phyloP scores from a whole-genome alignment of 179 eudicot species.

The Amaranthus tricolor region DNA sequence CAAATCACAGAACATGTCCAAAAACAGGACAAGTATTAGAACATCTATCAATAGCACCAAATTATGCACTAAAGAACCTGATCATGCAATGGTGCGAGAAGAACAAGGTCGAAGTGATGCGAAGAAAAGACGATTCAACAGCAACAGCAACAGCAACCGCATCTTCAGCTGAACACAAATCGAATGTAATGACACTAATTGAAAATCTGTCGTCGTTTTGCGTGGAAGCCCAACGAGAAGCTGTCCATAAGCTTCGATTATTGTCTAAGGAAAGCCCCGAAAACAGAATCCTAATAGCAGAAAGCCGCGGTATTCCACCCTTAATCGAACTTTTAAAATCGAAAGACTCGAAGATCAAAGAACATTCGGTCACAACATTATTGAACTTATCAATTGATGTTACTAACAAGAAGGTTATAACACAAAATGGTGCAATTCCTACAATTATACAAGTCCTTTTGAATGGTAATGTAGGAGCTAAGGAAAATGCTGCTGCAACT shows the following conservation, averaged over 20 bases:
- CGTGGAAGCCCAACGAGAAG: conserved; percentile 51
- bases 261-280: conserved; percentile 67
- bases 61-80: conserved; percentile 67
- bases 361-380: conserved; percentile 69
- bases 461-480: conserved; percentile 53
- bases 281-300: conserved; percentile 54
- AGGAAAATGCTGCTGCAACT: conserved; percentile 82
- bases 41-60: conserved; percentile 60
- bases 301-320: conserved; percentile 56
- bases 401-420: conserved; percentile 60
- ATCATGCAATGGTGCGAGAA: conserved; percentile 73
- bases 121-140: conserved; percentile 12
- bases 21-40: conserved; percentile 63
- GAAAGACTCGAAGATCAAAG: conserved; percentile 62
- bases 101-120: conserved; percentile 41
- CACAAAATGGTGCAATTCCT: conserved; percentile 50
- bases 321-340: conserved; percentile 51
- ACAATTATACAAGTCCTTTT: conserved; percentile 54
- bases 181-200: conserved; percentile 36
- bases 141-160: conserved; percentile 12
- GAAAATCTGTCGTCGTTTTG: conserved; percentile 40
- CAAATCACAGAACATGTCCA: conserved; percentile 63
- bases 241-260: conserved; percentile 52
- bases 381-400: conserved; percentile 68
- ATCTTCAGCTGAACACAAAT: conserved; percentile 24